Conservation (phyloP, 257 asterid genomes). For the Ocimum tenuiflorum region DNA sequence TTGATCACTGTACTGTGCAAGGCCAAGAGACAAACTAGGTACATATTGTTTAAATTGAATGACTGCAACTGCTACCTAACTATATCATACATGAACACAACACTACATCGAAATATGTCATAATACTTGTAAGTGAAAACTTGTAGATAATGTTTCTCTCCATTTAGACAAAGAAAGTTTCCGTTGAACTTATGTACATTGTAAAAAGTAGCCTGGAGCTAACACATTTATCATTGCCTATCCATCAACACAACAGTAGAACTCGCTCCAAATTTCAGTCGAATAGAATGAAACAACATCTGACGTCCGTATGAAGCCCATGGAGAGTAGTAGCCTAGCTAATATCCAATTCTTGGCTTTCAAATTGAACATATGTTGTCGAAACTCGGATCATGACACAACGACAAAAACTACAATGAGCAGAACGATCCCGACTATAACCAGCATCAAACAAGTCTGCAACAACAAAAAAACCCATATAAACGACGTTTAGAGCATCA, state of each 20-base stretch:
- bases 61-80: too few species aligned
- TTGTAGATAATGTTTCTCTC: not conserved
- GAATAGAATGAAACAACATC: not conserved
- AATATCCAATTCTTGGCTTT: not conserved
- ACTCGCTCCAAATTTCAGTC: not conserved
- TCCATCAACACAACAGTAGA: not conserved
- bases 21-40: too few species aligned
- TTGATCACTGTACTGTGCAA: too few species aligned
- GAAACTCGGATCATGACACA: conserved; percentile 21
- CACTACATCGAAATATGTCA: too few species aligned
- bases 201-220: not conserved
- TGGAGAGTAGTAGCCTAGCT: not conserved
- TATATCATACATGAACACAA: too few species aligned
- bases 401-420: conserved; percentile 40
- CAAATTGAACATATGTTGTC: not conserved
- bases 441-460: conserved; percentile 54
- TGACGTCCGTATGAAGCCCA: not conserved
- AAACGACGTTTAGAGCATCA: not conserved
- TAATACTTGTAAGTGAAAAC: not conserved
- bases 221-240: not conserved
- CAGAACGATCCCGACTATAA: conserved; percentile 40
- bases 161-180: conserved; percentile 11
- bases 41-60: too few species aligned
- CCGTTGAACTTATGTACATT: not conserved
- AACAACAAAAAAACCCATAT: not conserved